Percentiles rank a stretch among this genome's conserved stretches.
Conservation (phyloP, 164 flowering plant genomes). For the Nymphaea colorata region DNA sequence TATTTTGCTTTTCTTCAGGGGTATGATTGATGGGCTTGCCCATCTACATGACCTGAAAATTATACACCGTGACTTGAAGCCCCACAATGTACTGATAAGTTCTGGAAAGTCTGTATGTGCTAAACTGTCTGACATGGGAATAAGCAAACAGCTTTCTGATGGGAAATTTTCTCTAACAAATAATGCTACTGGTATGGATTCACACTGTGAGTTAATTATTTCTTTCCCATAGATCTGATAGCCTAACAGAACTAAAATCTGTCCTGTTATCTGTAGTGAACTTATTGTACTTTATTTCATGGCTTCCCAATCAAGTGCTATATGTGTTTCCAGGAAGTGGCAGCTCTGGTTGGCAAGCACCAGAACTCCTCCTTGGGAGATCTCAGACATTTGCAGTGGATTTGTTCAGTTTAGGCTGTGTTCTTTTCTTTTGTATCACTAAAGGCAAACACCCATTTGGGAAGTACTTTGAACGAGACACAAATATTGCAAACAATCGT, state of each 20-base stretch:
- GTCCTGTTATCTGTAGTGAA: neutral
- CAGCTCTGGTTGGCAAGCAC: slow-evolving; percentile 89
- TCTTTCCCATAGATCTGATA: neutral
- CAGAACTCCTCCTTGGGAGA: slow-evolving; percentile 57
- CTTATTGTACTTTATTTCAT: neutral
- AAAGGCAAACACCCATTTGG: slow-evolving; percentile 76
- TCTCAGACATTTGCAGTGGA: slow-evolving; percentile 79
- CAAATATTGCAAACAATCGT: slow-evolving; percentile 40
- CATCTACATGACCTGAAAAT: slow-evolving; percentile 83
- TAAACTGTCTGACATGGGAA: slow-evolving; percentile 83
- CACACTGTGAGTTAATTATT: neutral
- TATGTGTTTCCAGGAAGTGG: slow-evolving; percentile 39
- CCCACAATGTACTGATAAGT: slow-evolving; percentile 65
- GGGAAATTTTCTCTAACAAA: slow-evolving; percentile 50
- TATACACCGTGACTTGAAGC: slow-evolving; percentile 72
- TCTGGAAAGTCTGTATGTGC: slow-evolving; percentile 41
- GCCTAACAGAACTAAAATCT: neutral
- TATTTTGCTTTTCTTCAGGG: slow-evolving; percentile 23
- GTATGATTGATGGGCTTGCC: slow-evolving; percentile 50
- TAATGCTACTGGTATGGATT: slow-evolving; percentile 45
- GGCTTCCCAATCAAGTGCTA: neutral
- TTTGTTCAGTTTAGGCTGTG: slow-evolving; percentile 74
- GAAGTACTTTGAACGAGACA: slow-evolving; percentile 51
- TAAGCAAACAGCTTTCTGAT: slow-evolving; percentile 52
- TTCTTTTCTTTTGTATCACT: slow-evolving; percentile 62